Evolutionary conservation across 1,284 basidiomycete species (phyloP).

Genomic region (Phenoliferia sp.): DNA sequence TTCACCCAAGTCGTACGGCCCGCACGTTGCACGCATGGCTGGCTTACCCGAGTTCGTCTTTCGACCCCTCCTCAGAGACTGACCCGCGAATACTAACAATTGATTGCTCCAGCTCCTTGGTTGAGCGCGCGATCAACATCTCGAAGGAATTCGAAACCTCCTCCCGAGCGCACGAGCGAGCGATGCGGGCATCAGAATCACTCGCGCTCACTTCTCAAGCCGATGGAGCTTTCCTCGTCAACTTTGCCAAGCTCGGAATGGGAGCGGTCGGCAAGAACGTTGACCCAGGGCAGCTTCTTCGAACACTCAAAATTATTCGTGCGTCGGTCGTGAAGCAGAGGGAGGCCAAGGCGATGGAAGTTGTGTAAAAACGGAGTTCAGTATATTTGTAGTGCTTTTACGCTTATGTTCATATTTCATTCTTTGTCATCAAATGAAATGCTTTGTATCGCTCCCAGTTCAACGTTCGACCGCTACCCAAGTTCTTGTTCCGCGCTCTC

Average conservation of each 20-base stretch:
- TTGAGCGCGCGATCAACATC: slow-evolving; percentile 77
- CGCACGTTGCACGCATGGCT: slow-evolving; percentile 36
- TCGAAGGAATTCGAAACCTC: slow-evolving; percentile 73
- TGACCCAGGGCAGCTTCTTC: background rate
- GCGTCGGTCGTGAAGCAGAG: background rate
- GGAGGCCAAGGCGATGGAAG: too few species aligned
- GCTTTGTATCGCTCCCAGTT: too few species aligned
- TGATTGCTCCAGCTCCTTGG: slow-evolving; percentile 45
- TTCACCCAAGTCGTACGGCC: slow-evolving; percentile 37
- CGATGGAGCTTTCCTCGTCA: slow-evolving; percentile 69
- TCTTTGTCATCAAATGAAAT: too few species aligned
- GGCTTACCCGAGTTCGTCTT: slow-evolving; percentile 25
- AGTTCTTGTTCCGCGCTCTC: too few species aligned
- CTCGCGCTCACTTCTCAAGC: slow-evolving; percentile 75
- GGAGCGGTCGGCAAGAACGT: background rate
- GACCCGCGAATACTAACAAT: background rate
- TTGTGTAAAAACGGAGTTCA: too few species aligned
- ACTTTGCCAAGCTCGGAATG: slow-evolving; percentile 17
- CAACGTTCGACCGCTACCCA: too few species aligned
- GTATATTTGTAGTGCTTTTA: too few species aligned
- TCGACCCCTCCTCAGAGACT: slow-evolving; percentile 51
- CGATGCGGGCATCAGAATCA: slow-evolving; percentile 57
- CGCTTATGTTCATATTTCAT: too few species aligned
- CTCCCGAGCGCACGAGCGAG: slow-evolving; percentile 57
- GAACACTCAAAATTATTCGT: background rate